Conservation (phyloP, 352 stramenopile genomes). For the Pythium biforme region DNA sequence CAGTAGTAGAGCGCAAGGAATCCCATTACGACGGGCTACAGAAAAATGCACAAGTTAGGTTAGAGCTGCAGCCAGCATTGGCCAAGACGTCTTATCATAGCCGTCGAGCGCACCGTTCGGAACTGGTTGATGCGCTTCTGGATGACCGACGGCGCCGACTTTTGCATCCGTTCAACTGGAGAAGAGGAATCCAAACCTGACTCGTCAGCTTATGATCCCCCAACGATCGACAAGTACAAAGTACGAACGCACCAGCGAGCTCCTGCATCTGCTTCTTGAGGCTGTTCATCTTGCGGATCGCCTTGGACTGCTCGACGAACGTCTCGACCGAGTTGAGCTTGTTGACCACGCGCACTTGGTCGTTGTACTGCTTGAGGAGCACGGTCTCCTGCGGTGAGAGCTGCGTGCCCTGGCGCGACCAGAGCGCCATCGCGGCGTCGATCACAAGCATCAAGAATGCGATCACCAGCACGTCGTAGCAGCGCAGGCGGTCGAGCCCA, state of each 20-base stretch:
- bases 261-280: slow-evolving; percentile 86
- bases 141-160: slow-evolving; percentile 58
- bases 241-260: slow-evolving; percentile 48
- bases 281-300: slow-evolving; percentile 81
- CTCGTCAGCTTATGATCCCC: background rate
- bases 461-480: slow-evolving; percentile 74
- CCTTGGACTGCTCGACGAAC: slow-evolving; percentile 87
- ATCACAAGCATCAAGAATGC: slow-evolving; percentile 50
- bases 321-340: slow-evolving; percentile 86
- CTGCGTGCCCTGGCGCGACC: slow-evolving; percentile 46
- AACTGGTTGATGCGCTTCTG: slow-evolving; percentile 77
- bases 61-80: background rate
- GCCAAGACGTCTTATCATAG: background rate
- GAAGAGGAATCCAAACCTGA: background rate
- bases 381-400: slow-evolving; percentile 55
- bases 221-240: background rate
- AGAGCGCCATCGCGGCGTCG: slow-evolving; percentile 54
- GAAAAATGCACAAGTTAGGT: background rate
- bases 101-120: slow-evolving; percentile 62
- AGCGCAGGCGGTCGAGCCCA: slow-evolving; percentile 51
- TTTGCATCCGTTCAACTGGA: slow-evolving; percentile 58
- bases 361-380: slow-evolving; percentile 71
- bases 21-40: slow-evolving; percentile 57
- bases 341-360: slow-evolving; percentile 76
- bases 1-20: slow-evolving; percentile 68